phyloP scores from a whole-genome alignment of 495 filamentous ascomycete species.

The Penicillium lagena region DNA sequence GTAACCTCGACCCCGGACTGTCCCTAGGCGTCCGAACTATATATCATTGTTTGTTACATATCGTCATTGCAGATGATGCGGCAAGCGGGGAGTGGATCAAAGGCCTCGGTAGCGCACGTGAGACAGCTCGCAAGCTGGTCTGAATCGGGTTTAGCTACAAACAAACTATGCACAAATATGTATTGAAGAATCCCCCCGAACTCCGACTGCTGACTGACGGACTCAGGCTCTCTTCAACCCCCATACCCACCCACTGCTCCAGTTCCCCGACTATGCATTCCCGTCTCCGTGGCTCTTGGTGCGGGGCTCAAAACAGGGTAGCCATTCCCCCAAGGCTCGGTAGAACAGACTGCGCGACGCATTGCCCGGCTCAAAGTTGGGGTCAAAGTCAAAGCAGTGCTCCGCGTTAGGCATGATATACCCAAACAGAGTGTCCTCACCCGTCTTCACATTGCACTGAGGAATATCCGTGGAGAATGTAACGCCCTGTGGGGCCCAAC shows the following conservation, averaged over 20 bases:
- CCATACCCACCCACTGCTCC: no score
- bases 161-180: background rate
- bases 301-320: conserved; percentile 32
- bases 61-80: no score
- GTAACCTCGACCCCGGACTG: background rate
- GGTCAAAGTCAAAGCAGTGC: conserved; percentile 48
- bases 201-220: no score
- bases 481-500: conserved; percentile 31
- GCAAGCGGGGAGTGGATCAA: no score
- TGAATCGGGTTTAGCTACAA: conserved; percentile 12
- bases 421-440: conserved; percentile 39
- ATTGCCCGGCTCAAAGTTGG: conserved; percentile 17
- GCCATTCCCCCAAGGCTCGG: conserved; percentile 40
- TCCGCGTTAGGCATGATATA: conserved; percentile 40
- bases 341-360: conserved; percentile 29
- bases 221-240: no score
- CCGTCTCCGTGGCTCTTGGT: background rate
- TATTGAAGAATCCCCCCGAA: background rate
- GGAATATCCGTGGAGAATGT: conserved; percentile 36
- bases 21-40: no score
- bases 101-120: conserved; percentile 15
- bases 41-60: no score
- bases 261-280: background rate
- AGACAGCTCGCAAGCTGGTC: conserved; percentile 20
- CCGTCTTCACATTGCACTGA: conserved; percentile 35